Base-by-base conservation (phyloP, 768 basidiomycete species). In the Leccinum rimulosum region DNA sequence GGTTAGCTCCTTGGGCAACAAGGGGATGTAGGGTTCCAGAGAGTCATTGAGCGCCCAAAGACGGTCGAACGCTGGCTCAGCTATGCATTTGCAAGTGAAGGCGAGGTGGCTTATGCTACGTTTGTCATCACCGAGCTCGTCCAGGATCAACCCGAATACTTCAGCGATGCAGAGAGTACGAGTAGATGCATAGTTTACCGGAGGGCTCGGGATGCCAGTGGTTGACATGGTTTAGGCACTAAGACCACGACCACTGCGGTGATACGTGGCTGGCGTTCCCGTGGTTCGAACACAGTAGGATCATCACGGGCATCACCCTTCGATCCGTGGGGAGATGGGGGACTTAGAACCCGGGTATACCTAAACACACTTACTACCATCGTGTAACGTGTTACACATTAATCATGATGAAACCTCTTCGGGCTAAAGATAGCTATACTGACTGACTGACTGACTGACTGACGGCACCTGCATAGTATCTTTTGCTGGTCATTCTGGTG, bases 21-120 rank as follows among this genome's bases (percentile, higher is more conserved):
- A 45, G 43, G 66, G 8, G 35, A 69, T 54, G 28, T 68, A 69
- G 7, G 68, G 68, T 22, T 68, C 68, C 50, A 70, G 35, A 11
- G 69, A 66, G 52, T 66, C 54, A 15, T 70, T 68, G 1, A 66
- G 60, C 14, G 56, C 58, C 66, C 69, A 69, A 3, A 70, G 58
- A 48, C 61, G 68, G 35, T 70, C 68, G 12, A 70, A 66, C 0
- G 63, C 57, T 14, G 61, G 68, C 19, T 63, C 68, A 5, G 60
- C 52, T 10, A 66, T 54, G 19, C 55, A 25, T 52, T 60, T 70
- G 61, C 66, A 68, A n/a, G 68, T 61, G 40, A 62, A 51, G 11
- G 66, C 67, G 25, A 68, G 58, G 60, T 35, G 58, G 27, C 45
- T 53, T 9, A 68, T 64, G 10, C 60, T 64, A 4, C 60, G 52